phyloP scores from a whole-genome alignment of 345 rosid species.

The Rubroshorea leprosula region DNA sequence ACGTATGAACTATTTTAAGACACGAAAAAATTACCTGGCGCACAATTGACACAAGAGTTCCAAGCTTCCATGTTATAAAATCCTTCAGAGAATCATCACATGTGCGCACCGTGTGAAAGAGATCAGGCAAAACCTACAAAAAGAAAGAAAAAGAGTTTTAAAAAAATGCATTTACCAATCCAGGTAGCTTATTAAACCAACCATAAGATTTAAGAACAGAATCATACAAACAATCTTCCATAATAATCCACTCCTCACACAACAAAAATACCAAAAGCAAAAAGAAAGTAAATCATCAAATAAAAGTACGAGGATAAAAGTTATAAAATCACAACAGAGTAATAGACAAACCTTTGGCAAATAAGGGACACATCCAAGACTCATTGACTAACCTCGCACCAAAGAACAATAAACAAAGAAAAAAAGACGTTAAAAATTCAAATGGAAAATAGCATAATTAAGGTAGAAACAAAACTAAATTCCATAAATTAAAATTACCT shows the following conservation, averaged over 20 bases:
- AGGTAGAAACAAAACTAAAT: slow-evolving; percentile 1
- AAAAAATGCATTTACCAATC: not conserved
- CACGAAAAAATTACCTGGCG: slow-evolving; percentile 80
- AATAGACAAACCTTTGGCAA: slow-evolving; percentile 76
- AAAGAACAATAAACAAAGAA: slow-evolving; percentile 15
- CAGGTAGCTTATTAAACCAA: too few relatives aligned
- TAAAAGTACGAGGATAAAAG: slow-evolving; percentile 4
- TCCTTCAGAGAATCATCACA: slow-evolving; percentile 94
- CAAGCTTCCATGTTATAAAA: slow-evolving; percentile 98
- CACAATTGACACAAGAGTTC: slow-evolving; percentile 90
- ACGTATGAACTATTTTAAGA: slow-evolving; percentile 2
- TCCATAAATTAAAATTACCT: slow-evolving; percentile 40
- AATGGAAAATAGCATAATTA: slow-evolving; percentile 2
- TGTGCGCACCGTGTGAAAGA: slow-evolving; percentile 81
- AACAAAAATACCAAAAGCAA: too few relatives aligned
- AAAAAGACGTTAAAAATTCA: not conserved
- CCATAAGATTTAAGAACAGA: too few relatives aligned
- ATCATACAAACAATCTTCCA: too few relatives aligned
- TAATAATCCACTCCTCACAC: too few relatives aligned
- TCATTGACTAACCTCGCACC: slow-evolving; percentile 89
- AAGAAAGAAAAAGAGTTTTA: slow-evolving; percentile 7
- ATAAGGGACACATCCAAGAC: slow-evolving; percentile 94
- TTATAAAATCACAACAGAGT: slow-evolving; percentile 5
- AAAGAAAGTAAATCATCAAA: too few relatives aligned
- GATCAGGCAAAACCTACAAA: slow-evolving; percentile 88